Base-by-base conservation (phyloP, 2,329 filamentous ascomycete species). In the Aspergillus sp. region DNA sequence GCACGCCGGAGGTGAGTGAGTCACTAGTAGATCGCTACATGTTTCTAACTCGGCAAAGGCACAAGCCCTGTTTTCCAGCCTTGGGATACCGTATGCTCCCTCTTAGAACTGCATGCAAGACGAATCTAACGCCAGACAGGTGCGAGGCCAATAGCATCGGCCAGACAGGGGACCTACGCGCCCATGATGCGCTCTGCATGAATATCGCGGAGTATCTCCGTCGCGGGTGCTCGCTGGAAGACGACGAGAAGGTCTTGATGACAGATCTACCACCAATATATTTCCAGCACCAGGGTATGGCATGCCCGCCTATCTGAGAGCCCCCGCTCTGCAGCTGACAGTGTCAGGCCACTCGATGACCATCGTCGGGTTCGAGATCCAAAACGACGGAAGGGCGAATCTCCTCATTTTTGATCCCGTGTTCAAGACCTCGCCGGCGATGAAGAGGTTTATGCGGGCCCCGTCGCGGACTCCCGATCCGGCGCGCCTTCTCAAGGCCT, bases 391-490 rank as follows among this genome's bases (percentile, higher is more conserved):
- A 15, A 64, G 67, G 12, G 64, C 69, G 32, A 82, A 83, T 44
- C 64, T 96, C 12, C 66, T 96, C 0, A 82, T 94, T 8, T 93
- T 94, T 53, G 88, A 96, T 53, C 86, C 89, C 1, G 82, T 82
- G 63, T 86, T 84, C 55, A 77, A 73, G 34, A 81, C 86, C 28
- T 74, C 80, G 1, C 66, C 68, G 2, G 69, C 68, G 12, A 71
- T 93, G 48, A 69, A 66, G 40, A 72, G 72, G 33, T 59, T 85
- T 16, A 65, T 73, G 27, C 74, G 65, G 16, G 60, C 48, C 3
- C 61, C 55, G 10, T 42, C 52, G 14, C 48, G 58, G 49, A 48
- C 61, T 24, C 61, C 63, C 8, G 55, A 66, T 17, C 69, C 75
- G 0, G 66, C 67, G 24, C 59, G 67, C 17, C 60, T 81, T 11